Evolutionary conservation across 768 basidiomycete species (phyloP).

Genomic region (Leccinum disarticulatum): DNA sequence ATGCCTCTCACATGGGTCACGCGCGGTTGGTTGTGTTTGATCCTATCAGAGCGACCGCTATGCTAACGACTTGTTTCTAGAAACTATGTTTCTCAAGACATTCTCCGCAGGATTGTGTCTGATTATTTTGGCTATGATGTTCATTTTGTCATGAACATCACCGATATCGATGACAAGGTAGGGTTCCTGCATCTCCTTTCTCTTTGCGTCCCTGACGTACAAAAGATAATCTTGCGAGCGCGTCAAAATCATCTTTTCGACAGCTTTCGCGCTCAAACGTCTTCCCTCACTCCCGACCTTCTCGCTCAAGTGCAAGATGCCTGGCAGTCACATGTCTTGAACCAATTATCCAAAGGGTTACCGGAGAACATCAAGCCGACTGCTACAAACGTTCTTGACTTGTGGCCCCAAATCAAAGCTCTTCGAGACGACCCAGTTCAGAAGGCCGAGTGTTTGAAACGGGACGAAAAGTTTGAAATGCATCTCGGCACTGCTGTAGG

Average conservation of each 20-base stretch:
- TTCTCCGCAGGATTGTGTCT: slow-evolving; percentile 65
- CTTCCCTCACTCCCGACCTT: slow-evolving; percentile 54
- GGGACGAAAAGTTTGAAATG: slow-evolving; percentile 94
- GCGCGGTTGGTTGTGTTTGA: slow-evolving; percentile 60
- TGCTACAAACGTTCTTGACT: slow-evolving; percentile 47
- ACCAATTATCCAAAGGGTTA: slow-evolving; percentile 65
- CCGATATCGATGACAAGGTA: slow-evolving; percentile 99
- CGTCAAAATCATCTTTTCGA: slow-evolving; percentile 76
- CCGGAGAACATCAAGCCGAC: slow-evolving; percentile 47
- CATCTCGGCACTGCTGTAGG: slow-evolving; percentile 76
- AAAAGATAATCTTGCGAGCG: slow-evolving; percentile 89
- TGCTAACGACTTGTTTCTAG: slow-evolving; percentile 40
- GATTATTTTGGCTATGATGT: slow-evolving; percentile 98
- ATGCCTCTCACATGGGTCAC: slow-evolving; percentile 98
- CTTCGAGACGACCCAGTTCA: slow-evolving; percentile 55
- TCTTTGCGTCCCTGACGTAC: slow-evolving; percentile 6
- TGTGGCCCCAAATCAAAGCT: slow-evolving; percentile 57
- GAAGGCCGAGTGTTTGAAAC: slow-evolving; percentile 68
- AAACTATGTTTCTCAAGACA: slow-evolving; percentile 63
- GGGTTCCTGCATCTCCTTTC: slow-evolving; percentile 12
- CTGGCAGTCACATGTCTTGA: slow-evolving; percentile 64
- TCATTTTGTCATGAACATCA: slow-evolving; percentile 99
- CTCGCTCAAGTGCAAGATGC: slow-evolving; percentile 56
- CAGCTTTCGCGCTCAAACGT: slow-evolving; percentile 55
- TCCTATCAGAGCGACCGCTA: background rate